These are phyloP conservation scores for Sporopachydermia quercuum DNA, from an alignment of 805 yeast genomes.

Conservation along the genomic window DNA sequence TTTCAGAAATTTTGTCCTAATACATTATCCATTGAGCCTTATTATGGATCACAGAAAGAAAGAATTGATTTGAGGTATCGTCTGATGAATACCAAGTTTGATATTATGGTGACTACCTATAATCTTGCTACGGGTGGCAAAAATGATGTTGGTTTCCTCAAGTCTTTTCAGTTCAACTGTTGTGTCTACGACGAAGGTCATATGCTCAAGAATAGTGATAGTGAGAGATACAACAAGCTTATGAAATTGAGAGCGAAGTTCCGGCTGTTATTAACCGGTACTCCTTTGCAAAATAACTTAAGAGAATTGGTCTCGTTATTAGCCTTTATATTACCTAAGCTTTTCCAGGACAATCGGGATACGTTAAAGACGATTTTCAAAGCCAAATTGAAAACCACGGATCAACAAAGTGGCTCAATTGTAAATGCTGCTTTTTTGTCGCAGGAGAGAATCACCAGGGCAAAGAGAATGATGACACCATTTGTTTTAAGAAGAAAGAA, in stretches of 20 bases:
- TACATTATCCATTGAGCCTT: constrained; percentile 64
- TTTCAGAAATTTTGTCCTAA: constrained; percentile 78
- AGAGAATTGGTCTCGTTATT: constrained; percentile 80
- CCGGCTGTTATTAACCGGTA: constrained; percentile 82
- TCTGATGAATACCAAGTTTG: constrained; percentile 41
- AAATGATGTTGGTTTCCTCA: constrained; percentile 66
- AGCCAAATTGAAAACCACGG: constrained; percentile 66
- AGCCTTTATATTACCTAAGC: constrained; percentile 77
- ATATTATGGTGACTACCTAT: constrained; percentile 90
- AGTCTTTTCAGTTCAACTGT: constrained; percentile 62
- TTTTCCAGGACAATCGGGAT: constrained; percentile 69
- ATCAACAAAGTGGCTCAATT: constrained; percentile 16
- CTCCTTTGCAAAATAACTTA: constrained; percentile 90
- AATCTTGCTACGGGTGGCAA: constrained; percentile 80
- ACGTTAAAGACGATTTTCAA: constrained; percentile 73
- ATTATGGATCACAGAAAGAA: constrained; percentile 78
- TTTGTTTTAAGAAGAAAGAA: constrained; percentile 86
- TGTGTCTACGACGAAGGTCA: constrained; percentile 97
- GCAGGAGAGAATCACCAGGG: constrained; percentile 81
- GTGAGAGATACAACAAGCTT: constrained; percentile 76
- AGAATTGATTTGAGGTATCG: constrained; percentile 68
- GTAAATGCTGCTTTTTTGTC: constrained; percentile 39
- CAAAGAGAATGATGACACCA: constrained; percentile 97
- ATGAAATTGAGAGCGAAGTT: constrained; percentile 78
- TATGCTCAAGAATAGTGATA: constrained; percentile 76